Percentiles rank a stretch among this genome's conserved stretches.
phyloP scores from a whole-genome alignment of 495 filamentous ascomycete genomes.

The Daldinia grandis region DNA sequence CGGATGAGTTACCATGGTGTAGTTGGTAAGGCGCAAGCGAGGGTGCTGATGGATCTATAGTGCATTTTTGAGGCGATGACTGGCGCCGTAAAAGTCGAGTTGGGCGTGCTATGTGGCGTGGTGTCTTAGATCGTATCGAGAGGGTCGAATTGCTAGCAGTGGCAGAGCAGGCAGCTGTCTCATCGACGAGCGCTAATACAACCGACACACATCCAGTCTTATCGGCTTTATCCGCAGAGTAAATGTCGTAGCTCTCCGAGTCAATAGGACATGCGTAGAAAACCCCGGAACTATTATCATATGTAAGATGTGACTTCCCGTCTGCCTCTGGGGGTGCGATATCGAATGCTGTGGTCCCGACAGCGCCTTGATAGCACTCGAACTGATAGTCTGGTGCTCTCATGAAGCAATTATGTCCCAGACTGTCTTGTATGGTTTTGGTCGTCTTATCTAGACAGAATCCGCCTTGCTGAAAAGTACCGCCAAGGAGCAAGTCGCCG shows the following conservation, averaged over 20 bases:
- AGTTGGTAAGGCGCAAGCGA: conserved; percentile 38
- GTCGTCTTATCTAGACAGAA: conserved; percentile 43
- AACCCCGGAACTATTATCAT: conserved; percentile 29
- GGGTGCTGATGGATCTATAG: conserved; percentile 36
- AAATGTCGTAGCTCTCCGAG: conserved; percentile 36
- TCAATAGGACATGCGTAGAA: conserved; percentile 40
- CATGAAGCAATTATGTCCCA: conserved; percentile 46
- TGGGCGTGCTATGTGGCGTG: background rate
- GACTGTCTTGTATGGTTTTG: conserved; percentile 40
- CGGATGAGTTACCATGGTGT: conserved; percentile 16
- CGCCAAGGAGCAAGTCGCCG: conserved; percentile 40
- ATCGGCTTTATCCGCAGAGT: conserved; percentile 31
- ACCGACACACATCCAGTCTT: conserved; percentile 27
- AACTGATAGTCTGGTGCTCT: conserved; percentile 40
- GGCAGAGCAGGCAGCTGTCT: conserved; percentile 32
- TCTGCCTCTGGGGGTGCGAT: conserved; percentile 9
- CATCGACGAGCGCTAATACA: conserved; percentile 28
- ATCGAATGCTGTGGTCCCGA: conserved; percentile 38
- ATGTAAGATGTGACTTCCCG: conserved; percentile 37
- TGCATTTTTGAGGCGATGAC: conserved; percentile 28
- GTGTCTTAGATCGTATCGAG: background rate
- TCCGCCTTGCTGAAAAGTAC: conserved; percentile 41
- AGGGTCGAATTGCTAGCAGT: conserved; percentile 13
- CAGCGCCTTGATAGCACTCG: conserved; percentile 39
- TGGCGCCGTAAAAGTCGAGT: conserved; percentile 8